A percentile compares a stretch with the other conserved stretches of the same genome.
Conservation (phyloP, 306 rosid genomes). For the Malus asiatica region DNA sequence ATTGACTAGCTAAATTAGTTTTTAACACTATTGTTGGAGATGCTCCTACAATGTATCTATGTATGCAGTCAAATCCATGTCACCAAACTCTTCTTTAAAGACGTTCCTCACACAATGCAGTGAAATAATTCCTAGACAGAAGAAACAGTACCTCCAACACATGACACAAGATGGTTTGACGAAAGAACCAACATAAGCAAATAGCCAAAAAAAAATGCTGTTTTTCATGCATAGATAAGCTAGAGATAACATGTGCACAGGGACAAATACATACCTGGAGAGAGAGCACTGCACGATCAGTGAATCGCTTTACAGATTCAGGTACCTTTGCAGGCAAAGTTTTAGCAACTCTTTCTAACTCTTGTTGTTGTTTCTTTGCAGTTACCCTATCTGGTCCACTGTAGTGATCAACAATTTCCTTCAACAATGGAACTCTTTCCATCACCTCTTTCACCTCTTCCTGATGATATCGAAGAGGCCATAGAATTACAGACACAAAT, state of each 20-base stretch:
- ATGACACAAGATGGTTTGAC: not conserved
- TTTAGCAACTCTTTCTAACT: slow-evolving; percentile 82
- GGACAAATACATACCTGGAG: slow-evolving; percentile 59
- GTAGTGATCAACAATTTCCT: slow-evolving; percentile 80
- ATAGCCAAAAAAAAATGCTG: not conserved
- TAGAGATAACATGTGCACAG: not conserved
- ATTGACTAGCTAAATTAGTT: too few relatives aligned
- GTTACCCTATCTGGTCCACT: slow-evolving; percentile 85
- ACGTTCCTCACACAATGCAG: not conserved
- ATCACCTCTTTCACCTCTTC: slow-evolving; percentile 68
- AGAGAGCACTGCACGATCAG: slow-evolving; percentile 75
- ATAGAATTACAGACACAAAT: slow-evolving; percentile 15
- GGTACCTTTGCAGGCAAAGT: slow-evolving; percentile 66
- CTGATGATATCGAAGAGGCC: slow-evolving; percentile 31
- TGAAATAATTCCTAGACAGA: not conserved
- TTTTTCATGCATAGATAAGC: slow-evolving; percentile 2
- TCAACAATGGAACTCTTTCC: slow-evolving; percentile 71
- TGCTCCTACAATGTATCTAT: not conserved
- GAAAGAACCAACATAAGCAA: slow-evolving; percentile 2
- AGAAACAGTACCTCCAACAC: not conserved
- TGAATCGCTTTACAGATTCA: slow-evolving; percentile 64
- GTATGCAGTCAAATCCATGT: not conserved
- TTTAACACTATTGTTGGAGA: too few relatives aligned
- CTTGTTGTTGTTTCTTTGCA: slow-evolving; percentile 70
- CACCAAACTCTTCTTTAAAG: not conserved